These are phyloP conservation scores for Cadophora luteo-olivacea DNA, from an alignment of 2,329 filamentous ascomycete genomes.

Conservation along the genomic window DNA sequence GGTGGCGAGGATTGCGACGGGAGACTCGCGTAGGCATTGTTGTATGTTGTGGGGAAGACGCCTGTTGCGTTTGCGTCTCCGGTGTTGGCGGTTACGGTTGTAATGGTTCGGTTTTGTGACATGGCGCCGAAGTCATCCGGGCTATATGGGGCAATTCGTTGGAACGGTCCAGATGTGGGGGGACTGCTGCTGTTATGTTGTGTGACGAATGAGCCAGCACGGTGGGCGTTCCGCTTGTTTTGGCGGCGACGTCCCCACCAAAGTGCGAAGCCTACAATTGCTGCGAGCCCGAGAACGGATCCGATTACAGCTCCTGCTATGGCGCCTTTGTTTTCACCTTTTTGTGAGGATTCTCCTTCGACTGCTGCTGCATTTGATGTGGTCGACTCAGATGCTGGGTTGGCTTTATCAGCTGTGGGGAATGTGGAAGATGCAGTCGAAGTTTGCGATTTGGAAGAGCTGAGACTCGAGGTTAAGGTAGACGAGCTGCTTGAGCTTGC, in stretches of 20 bases:
- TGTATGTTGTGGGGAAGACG: neutral
- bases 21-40: neutral
- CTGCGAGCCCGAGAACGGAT: constrained; percentile 32
- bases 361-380: constrained; percentile 15
- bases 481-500: constrained; percentile 6
- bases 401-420: constrained; percentile 15
- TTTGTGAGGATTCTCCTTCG: constrained; percentile 5
- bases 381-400: constrained; percentile 14
- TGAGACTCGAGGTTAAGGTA: constrained; percentile 2
- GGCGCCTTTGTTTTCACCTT: constrained; percentile 29
- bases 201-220: constrained; percentile 29
- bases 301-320: constrained; percentile 36
- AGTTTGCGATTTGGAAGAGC: neutral
- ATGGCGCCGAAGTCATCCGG: constrained; percentile 14
- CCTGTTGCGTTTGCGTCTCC: neutral
- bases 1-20: neutral
- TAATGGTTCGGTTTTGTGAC: neutral
- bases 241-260: constrained; percentile 30
- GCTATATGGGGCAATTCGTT: constrained; percentile 18
- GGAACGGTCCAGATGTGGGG: constrained; percentile 23
- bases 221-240: constrained; percentile 21
- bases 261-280: constrained; percentile 31
- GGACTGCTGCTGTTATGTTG: constrained; percentile 21
- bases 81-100: constrained; percentile 4
- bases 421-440: constrained; percentile 15